Conservation (phyloP, 345 rosid species). For the Moringa oleifera region DNA sequence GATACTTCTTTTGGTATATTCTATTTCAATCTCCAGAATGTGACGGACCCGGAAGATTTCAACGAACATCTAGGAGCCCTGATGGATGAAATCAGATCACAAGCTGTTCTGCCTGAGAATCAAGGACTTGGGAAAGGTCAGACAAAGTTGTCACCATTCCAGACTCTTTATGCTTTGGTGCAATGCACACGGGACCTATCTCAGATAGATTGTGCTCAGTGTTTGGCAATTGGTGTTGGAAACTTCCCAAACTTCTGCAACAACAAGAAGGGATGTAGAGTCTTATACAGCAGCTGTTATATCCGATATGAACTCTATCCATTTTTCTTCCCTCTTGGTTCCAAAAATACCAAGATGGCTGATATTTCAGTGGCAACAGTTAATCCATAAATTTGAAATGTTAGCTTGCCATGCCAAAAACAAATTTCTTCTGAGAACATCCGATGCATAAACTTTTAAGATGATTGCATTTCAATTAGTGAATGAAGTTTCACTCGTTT, state of each 20-base stretch:
- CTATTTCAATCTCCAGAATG: constrained; percentile 49
- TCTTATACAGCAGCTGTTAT: constrained; percentile 63
- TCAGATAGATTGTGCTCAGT: constrained; percentile 56
- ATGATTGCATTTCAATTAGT: constrained; percentile 7
- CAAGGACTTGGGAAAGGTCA: constrained; percentile 60
- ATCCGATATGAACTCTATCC: constrained; percentile 77
- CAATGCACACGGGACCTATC: constrained; percentile 69
- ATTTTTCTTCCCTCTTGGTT: constrained; percentile 64
- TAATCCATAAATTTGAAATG: constrained; percentile 27
- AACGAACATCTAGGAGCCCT: constrained; percentile 45
- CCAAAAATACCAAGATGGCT: constrained; percentile 14
- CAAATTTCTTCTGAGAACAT: no score
- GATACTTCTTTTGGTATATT: constrained; percentile 45
- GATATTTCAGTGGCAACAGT: constrained; percentile 21
- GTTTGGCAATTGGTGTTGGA: constrained; percentile 55
- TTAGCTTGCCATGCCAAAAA: constrained; percentile 5
- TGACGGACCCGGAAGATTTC: constrained; percentile 43
- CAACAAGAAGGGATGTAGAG: constrained; percentile 56
- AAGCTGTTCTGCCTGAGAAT: constrained; percentile 42
- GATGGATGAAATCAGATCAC: constrained; percentile 37
- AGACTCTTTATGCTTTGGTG: constrained; percentile 59
- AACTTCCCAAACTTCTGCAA: constrained; percentile 48
- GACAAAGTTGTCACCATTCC: constrained; percentile 41
- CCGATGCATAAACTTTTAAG: neutral
- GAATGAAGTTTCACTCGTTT: neutral